Percentiles rank a stretch among this genome's conserved stretches.
Evolutionary conservation across 805 yeast genomes (phyloP).

Genomic region (Debaryomyces tyrocola): DNA sequence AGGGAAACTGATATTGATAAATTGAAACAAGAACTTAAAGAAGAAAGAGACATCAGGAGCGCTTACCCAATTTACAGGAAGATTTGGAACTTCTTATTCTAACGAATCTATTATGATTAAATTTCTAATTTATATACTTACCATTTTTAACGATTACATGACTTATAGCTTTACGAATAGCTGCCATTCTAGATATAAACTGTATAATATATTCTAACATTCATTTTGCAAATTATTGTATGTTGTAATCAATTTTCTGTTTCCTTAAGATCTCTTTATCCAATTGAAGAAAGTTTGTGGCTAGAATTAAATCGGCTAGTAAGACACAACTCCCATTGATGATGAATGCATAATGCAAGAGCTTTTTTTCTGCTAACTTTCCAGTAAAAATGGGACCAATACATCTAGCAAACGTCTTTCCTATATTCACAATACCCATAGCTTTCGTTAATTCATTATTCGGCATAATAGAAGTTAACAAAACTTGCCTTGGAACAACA

Average conservation of each 20-base stretch:
- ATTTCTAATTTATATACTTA: not conserved
- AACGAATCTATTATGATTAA: not conserved
- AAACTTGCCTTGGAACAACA: conserved; percentile 85
- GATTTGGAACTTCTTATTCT: conserved; percentile 18
- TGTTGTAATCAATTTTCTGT: not conserved
- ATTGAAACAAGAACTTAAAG: conserved; percentile 48
- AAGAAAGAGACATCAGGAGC: conserved; percentile 29
- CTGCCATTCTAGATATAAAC: not conserved
- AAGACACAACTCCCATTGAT: conserved; percentile 54
- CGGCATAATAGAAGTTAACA: conserved; percentile 66
- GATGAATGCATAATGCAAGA: conserved; percentile 50
- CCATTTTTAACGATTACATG: not conserved
- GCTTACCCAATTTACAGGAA: conserved; percentile 22
- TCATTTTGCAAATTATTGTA: not conserved
- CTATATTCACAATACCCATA: conserved; percentile 83
- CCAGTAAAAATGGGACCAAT: conserved; percentile 85
- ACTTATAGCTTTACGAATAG: not conserved
- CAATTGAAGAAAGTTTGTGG: conserved; percentile 38
- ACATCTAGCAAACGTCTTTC: conserved; percentile 81
- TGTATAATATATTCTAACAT: not conserved
- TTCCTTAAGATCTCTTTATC: conserved; percentile 32
- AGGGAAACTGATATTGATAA: conserved; percentile 55
- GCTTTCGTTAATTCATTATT: conserved; percentile 68
- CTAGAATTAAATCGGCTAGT: conserved; percentile 47
- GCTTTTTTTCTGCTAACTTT: conserved; percentile 52